Base-by-base conservation (phyloP, 768 basidiomycete species). In the Clavulina sp. region DNA sequence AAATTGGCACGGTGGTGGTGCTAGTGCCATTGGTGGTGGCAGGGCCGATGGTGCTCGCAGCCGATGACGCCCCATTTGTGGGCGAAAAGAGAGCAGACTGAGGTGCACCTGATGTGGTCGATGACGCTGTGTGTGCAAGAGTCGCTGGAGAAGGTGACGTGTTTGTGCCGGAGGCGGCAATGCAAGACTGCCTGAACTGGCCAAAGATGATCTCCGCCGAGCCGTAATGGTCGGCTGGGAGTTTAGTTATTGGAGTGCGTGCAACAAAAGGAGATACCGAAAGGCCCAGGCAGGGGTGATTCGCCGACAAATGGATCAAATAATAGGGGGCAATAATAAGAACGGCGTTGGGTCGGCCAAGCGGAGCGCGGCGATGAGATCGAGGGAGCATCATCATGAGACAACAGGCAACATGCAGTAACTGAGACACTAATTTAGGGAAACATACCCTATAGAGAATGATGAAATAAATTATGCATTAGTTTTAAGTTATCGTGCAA, bases 161-260 rank as follows among this genome's bases (percentile, higher is more conserved):
- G n/a, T n/a, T n/a, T n/a, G n/a, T n/a, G n/a, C n/a, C n/a, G 19
- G 7, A 31, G 21, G 21, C 4, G 31, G 19, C 40, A 41, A 7
- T 41, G 7, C n/a, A 23, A 48, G 46, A 7, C 28, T 48, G 41
- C n/a, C 29, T 38, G 48, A 48, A 36, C 24, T 30, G 44, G 64
- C 76, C 85, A 57, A 83, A 87, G 54, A 86, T 73, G 54, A 83
- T 74, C 62, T 88, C 85, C 21, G 85, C 76, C 59, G 78, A 76
- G 16, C 85, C 85, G 68, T 88, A 88, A 65, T 88, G 86, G 68
- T 88, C 85, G 59, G 85, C 85, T 58, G 52, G 50, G 28, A 32
- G 19, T 33, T 84, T 56, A 4, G 53, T 51, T 53, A 44, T 52
- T 36, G 50, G 54, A 50, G 60, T 54, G 52, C 52, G 53, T 48